These are phyloP conservation scores for Vararia minispora DNA, from an alignment of 768 basidiomycete species.

Conservation along the genomic window DNA sequence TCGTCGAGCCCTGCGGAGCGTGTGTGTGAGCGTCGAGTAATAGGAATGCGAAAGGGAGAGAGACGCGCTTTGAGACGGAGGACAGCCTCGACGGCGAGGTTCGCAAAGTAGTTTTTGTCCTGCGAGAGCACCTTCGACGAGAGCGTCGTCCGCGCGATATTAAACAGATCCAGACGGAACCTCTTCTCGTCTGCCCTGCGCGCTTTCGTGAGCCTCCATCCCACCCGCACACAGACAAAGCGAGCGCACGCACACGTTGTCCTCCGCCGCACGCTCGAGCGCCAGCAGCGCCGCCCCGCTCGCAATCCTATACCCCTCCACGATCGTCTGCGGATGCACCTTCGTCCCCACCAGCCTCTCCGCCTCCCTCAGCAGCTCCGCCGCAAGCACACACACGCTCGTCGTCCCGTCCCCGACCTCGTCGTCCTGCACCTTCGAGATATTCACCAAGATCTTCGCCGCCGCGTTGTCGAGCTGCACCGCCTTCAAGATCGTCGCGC, in stretches of 20 bases:
- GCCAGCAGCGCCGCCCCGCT: slow-evolving; percentile 76
- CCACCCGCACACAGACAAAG: neutral
- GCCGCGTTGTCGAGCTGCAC: slow-evolving; percentile 98
- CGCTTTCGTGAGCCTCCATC: neutral
- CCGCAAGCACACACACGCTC: slow-evolving; percentile 81
- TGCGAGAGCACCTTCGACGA: slow-evolving; percentile 94
- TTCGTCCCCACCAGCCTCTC: slow-evolving; percentile 87
- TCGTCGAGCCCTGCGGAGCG: slow-evolving; percentile 71
- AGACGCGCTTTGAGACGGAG: slow-evolving; percentile 69
- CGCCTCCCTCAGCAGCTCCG: slow-evolving; percentile 87
- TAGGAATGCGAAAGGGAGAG: neutral
- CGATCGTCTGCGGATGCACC: slow-evolving; percentile 96
- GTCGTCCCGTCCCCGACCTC: slow-evolving; percentile 97
- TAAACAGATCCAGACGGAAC: slow-evolving; percentile 88
- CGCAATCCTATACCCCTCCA: slow-evolving; percentile 94
- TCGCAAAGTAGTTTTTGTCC: slow-evolving; percentile 97
- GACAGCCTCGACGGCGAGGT: slow-evolving; percentile 95
- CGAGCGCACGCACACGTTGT: slow-evolving; percentile 60
- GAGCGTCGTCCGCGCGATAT: slow-evolving; percentile 92
- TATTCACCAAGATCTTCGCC: slow-evolving; percentile 98
- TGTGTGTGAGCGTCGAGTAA: neutral
- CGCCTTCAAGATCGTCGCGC: slow-evolving; percentile 94
- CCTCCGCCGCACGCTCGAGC: slow-evolving; percentile 69
- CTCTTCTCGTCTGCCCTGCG: slow-evolving; percentile 52
- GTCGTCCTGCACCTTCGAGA: slow-evolving; percentile 99